Evolutionary conservation across 2,329 filamentous ascomycete genomes (phyloP), one percentile per base, ranked within the genome.

Genomic region (Phymatotrichopsis omnivora): DNA sequence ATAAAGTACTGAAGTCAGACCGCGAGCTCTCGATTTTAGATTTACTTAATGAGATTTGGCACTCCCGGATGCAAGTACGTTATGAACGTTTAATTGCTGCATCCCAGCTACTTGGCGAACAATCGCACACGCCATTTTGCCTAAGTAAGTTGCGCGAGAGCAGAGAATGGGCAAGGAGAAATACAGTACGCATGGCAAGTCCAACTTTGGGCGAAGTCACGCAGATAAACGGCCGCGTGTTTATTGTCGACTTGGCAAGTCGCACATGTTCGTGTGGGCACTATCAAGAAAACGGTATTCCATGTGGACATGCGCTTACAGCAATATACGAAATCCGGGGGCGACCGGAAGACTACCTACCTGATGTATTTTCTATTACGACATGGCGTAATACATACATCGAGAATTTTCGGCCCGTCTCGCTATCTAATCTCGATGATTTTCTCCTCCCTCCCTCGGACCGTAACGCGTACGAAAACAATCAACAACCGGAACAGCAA

Each of bases 281-380:
- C 8, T 44, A 23, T 37, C 25, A 44, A 30, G 23, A 37, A 17
- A 37, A 37, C 19, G 24, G 31, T 10, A 44, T 44, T 37, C 32
- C 25, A 2, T 36, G 41, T 37, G n/a, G 32, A 2, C 32, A 44
- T 17, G 24, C 32, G 14, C 37, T 44, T 19, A 27, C 24, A 2
- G 33, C 17, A 11, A 36, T 43, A 34, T 36, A 19, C 7, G 31
- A 14, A 11, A 19, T 43, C 16, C 22, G 20, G 7, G n/a, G 23
- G 8, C 17, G 11, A 17, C 38, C 28, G 11, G 20, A 23, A 2
- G n/a, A 24, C 23, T 41, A 41, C 27, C n/a, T n/a, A n/a, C n/a
- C n/a, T n/a, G n/a, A n/a, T n/a, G n/a, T n/a, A n/a, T n/a, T n/a
- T n/a, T n/a, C n/a, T n/a, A n/a, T n/a, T n/a, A n/a, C n/a, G n/a